Conservation (phyloP, 2,329 filamentous ascomycete species). For the Xylaria sp. region DNA sequence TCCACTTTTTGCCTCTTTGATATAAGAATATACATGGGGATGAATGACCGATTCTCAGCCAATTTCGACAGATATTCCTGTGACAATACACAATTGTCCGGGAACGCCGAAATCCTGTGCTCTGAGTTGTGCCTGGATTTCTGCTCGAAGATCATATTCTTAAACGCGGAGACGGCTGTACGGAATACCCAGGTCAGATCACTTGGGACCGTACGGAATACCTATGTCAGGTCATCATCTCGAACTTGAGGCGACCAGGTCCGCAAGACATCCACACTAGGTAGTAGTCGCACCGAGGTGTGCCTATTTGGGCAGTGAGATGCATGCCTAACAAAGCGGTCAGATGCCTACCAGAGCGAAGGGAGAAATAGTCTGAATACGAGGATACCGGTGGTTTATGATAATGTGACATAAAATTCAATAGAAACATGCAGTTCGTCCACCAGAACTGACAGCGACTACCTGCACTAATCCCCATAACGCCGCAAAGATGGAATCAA, state of each 20-base stretch:
- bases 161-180: too few relatives aligned
- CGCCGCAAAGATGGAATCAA: slow-evolving; percentile 7
- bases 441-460: background rate
- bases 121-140: background rate
- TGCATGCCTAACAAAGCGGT: background rate
- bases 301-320: background rate
- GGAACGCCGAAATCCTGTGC: background rate
- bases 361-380: background rate
- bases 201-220: too few relatives aligned
- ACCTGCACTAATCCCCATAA: slow-evolving; percentile 3
- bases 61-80: background rate
- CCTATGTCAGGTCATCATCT: too few relatives aligned
- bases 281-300: background rate
- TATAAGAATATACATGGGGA: background rate
- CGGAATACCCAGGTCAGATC: too few relatives aligned
- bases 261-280: background rate
- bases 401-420: background rate
- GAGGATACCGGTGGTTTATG: background rate
- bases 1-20: background rate
- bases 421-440: slow-evolving; percentile 2
- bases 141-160: background rate
- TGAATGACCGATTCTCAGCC: background rate
- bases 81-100: background rate
- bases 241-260: too few relatives aligned
- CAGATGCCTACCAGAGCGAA: background rate